phyloP scores from a whole-genome alignment of 2,329 filamentous ascomycete species.

The Fusarium brevicatenulatum region DNA sequence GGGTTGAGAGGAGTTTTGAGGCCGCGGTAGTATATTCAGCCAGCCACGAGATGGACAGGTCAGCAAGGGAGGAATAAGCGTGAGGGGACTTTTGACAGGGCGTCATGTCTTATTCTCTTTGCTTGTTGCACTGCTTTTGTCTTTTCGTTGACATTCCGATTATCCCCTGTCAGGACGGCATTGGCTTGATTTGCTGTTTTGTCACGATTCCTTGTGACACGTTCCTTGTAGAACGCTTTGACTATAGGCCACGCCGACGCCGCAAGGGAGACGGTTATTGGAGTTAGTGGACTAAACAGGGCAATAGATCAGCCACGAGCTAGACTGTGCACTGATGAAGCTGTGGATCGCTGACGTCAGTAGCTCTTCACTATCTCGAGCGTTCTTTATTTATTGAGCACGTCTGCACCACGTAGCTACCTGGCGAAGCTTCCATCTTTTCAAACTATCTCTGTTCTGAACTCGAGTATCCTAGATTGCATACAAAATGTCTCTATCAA shows the following conservation, averaged over 20 bases:
- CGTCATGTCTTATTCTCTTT: background rate
- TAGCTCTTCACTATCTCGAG: background rate
- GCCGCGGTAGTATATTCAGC: background rate
- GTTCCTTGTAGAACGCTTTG: background rate
- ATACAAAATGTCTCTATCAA: background rate
- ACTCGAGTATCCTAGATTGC: accelerated
- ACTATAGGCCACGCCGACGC: too few relatives aligned
- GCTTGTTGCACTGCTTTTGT: background rate
- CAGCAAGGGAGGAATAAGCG: background rate
- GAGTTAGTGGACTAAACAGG: background rate
- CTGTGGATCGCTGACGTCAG: too few relatives aligned
- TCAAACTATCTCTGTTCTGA: accelerated
- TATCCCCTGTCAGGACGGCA: background rate
- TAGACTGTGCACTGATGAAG: too few relatives aligned
- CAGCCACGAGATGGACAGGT: background rate
- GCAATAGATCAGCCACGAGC: background rate
- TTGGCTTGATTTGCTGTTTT: background rate
- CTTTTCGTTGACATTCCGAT: background rate
- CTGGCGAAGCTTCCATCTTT: too few relatives aligned
- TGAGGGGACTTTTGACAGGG: background rate
- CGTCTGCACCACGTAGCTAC: too few relatives aligned
- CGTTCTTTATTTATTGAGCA: background rate
- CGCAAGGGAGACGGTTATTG: background rate
- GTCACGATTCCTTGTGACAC: background rate
- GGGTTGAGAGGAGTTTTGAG: background rate